Percentiles rank a stretch among this genome's conserved stretches.
Conservation (phyloP, 805 yeast species). For the Lachancea lanzarotensis region DNA sequence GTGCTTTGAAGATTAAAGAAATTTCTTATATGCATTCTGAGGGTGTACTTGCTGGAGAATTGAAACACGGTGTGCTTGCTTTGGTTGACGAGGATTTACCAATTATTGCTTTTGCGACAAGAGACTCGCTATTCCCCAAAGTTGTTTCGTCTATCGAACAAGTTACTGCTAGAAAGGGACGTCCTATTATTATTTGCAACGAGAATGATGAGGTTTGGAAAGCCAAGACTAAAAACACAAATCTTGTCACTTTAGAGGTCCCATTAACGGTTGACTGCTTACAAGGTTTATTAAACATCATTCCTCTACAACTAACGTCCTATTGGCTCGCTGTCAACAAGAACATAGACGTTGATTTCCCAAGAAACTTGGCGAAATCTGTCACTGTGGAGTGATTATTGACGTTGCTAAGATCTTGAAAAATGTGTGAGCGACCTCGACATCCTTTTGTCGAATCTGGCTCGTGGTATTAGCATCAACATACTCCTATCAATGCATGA, state of each 20-base stretch:
- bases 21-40: slow-evolving; percentile 98
- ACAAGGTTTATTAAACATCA: slow-evolving; percentile 90
- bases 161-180: slow-evolving; percentile 95
- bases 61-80: slow-evolving; percentile 97
- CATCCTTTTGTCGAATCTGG: too few species aligned
- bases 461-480: neutral
- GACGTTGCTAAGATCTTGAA: neutral
- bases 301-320: slow-evolving; percentile 92
- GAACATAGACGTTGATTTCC: slow-evolving; percentile 97
- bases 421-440: too few species aligned
- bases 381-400: slow-evolving; percentile 84
- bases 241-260: slow-evolving; percentile 73
- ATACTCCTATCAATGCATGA: neutral
- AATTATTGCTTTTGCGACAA: slow-evolving; percentile 90
- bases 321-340: slow-evolving; percentile 94
- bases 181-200: slow-evolving; percentile 88
- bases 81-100: slow-evolving; percentile 92
- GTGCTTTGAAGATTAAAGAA: slow-evolving; percentile 96
- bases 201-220: slow-evolving; percentile 64
- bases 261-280: slow-evolving; percentile 96
- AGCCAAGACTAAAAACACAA: slow-evolving; percentile 33
- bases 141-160: slow-evolving; percentile 93
- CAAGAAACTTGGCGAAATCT: slow-evolving; percentile 95
- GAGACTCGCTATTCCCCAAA: slow-evolving; percentile 94
- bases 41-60: slow-evolving; percentile 98